Base-by-base conservation (phyloP, 768 basidiomycete genomes). In the Rubroboletus pulcherrimus region DNA sequence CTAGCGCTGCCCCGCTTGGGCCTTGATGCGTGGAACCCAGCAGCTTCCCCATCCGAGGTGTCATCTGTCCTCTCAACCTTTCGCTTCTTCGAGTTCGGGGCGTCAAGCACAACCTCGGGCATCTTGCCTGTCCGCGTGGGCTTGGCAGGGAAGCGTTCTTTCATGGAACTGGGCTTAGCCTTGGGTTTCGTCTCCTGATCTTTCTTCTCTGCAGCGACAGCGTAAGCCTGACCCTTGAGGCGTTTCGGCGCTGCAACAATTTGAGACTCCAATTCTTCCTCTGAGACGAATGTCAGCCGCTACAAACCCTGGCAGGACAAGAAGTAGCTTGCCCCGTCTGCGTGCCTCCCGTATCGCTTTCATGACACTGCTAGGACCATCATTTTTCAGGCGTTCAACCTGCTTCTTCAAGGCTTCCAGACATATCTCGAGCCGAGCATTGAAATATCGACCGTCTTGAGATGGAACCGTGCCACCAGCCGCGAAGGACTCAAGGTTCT, bases 361-460 rank as follows among this genome's bases (percentile, higher is more conserved):
- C 71, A 82, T 72, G 11, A 88, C 90, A 1, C 77, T 80, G 2
- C 70, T 66, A 0, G 89, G 75, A 7, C 89, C 91, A 43, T 90
- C 75, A 7, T 80, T 77, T 56, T 81, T 79, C 17, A 98, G 73
- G 7, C 80, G 77, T 33, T 89, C 83, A 4, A 88, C 84, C 60
- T 96, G 93, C 1, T 66, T 70, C 63, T 77, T 76, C 37, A 96
- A 73, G 1, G 80, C 74, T 9, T 73, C 74, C 49, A 89, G 72
- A 24, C 81, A 77, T 41, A 82, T 78, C 19, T 89, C 84, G 21
- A 96, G 76, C 31, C 88, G 81, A n/a, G 87, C 86, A 50, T 89
- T 86, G 78, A 95, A 97, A 74, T 93, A 93, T 19, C 95, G 84
- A 12, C 92, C 92, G 34, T 92, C 89, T 34, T 84, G 82, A n/a